Evolutionary conservation across 257 asterid genomes (phyloP), one percentile per base, ranked within the genome.

Genomic region (Fraxinus americana): DNA sequence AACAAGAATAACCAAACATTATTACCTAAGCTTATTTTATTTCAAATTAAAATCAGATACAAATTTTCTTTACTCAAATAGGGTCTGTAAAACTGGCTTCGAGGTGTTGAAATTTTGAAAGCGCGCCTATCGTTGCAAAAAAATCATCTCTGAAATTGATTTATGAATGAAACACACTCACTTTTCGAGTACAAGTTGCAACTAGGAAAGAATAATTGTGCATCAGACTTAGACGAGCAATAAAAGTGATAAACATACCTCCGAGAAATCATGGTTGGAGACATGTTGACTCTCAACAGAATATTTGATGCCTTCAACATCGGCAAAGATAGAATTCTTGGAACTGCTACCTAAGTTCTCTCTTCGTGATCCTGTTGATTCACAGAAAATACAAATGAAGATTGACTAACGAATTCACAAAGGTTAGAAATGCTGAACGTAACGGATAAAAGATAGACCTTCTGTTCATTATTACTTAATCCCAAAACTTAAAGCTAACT

Each of bases 231-330:
- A n/a, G 65, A n/a, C 3, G 11, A n/a, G 11, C 13, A 30, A 17
- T 54, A 38, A 67, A 50, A 50, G 17, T 23, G 10, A n/a, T 8
- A 81, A 45, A 50, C 21, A 77, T 81, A 94, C 98, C 98, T 92
- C 97, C 6, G 87, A 80, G 78, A 94, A 91, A 72, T 86, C 97
- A 41, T 89, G 90, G 83, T 94, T 94, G 79, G 98, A 94, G 70
- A 94, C 77, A 7, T 88, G 89, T 67, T 81, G 92, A 77, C 96
- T 88, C 74, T 84, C 96, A 63, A 92, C 89, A 11, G 83, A 83
- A 81, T 91, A 88, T 69, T 83, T 85, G 81, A 89, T 74, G 78
- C 98, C 98, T 78, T 90, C 90, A 77, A 90, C 84, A 75, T 88
- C 86, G 34, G 88, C 97, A 73, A 79, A 76, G 39, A 94, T 80